Percentiles rank a stretch among this genome's conserved stretches.
Evolutionary conservation across 2,329 filamentous ascomycete species (phyloP).

Genomic region (Dactylonectria macrodidyma): DNA sequence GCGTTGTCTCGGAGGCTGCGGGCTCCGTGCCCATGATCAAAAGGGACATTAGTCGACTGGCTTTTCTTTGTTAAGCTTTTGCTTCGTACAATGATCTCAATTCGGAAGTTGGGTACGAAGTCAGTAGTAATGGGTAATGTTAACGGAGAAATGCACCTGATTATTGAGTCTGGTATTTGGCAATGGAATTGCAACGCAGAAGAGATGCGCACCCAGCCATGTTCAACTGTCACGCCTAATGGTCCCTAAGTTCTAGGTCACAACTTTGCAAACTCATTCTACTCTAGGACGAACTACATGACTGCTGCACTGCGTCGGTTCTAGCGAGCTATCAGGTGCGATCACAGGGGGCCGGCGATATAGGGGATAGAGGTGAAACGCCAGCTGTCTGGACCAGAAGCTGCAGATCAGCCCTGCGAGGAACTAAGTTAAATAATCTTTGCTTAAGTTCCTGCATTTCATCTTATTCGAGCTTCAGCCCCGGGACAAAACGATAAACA

Average conservation of each 20-base stretch:
- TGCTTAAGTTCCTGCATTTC: no score
- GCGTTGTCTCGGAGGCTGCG: background rate
- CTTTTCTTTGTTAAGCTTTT: background rate
- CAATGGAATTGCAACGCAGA: no score
- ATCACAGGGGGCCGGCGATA: background rate
- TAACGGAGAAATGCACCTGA: no score
- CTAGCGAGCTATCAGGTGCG: background rate
- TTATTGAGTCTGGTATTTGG: no score
- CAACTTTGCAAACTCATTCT: no score
- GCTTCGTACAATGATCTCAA: background rate
- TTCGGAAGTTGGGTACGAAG: no score
- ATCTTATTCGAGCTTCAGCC: background rate
- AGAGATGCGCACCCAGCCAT: no score
- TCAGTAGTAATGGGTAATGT: no score
- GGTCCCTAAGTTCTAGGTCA: no score
- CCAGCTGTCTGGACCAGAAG: background rate
- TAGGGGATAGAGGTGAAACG: background rate
- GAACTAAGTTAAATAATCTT: background rate
- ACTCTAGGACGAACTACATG: background rate
- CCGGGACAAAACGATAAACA: conserved; percentile 17
- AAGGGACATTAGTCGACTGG: background rate
- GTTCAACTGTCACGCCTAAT: no score
- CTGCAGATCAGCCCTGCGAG: background rate
- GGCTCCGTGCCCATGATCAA: background rate
- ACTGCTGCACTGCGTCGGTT: background rate